Percentiles rank a stretch among this genome's conserved stretches.
phyloP scores from a whole-genome alignment of 345 rosid genomes.

The Erucastrum elatum region DNA sequence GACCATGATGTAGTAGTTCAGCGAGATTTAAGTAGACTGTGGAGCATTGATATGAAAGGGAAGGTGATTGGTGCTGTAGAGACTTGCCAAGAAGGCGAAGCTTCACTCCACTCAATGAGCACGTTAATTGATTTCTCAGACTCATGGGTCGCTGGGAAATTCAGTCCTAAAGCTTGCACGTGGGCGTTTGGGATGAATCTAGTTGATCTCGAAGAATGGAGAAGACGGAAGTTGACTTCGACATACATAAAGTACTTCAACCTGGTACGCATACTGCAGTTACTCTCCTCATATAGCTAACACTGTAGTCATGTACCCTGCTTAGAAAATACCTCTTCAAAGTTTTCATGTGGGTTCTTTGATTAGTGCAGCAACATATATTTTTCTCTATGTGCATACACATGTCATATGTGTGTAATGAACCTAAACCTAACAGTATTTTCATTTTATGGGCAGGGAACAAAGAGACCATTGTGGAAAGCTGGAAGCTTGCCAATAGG shows the following conservation, averaged over 20 bases:
- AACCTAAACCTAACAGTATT: not conserved
- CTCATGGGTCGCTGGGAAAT: conserved; percentile 55
- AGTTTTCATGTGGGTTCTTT: not conserved
- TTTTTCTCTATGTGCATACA: not conserved
- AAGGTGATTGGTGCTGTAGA: conserved; percentile 89
- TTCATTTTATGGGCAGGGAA: conserved; percentile 49
- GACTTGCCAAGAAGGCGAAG: conserved; percentile 66
- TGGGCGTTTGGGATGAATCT: conserved; percentile 98
- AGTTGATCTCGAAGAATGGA: conserved; percentile 82
- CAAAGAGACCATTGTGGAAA: conserved; percentile 63
- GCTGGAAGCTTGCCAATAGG: conserved; percentile 90
- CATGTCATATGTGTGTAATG: not conserved
- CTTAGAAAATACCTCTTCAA: not conserved
- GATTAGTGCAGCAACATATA: not conserved
- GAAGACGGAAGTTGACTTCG: conserved; percentile 57
- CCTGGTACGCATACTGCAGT: conserved; percentile 50
- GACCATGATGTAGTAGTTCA: conserved; percentile 97
- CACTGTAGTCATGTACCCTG: not conserved
- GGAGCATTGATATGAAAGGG: conserved; percentile 74
- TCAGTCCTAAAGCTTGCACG: conserved; percentile 67
- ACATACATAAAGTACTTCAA: conserved; percentile 59
- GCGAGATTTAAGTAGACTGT: conserved; percentile 64
- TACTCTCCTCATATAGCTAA: not conserved
- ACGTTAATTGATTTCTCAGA: conserved; percentile 70
- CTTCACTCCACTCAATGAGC: conserved; percentile 61